Evolutionary conservation across 2,329 filamentous ascomycete species (phyloP).

Genomic region (Hypoxylon sp.): DNA sequence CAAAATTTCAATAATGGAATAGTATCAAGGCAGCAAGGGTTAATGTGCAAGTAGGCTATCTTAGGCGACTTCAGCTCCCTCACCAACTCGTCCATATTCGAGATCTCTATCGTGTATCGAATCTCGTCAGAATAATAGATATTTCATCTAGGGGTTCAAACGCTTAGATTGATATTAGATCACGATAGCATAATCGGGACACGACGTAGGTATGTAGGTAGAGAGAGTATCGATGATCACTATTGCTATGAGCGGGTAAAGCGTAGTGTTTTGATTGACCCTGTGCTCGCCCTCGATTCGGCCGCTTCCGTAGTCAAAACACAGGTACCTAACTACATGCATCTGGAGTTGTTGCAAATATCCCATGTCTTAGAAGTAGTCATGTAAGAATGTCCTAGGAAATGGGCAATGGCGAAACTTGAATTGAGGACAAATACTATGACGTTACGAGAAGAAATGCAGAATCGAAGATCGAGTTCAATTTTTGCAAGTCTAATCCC

Average conservation of each 20-base stretch:
- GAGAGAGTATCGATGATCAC: not conserved
- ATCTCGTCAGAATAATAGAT: not conserved
- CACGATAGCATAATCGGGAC: not conserved
- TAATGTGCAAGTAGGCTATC: not conserved
- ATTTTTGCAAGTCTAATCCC: constrained; percentile 18
- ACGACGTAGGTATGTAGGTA: not conserved
- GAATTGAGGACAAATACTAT: constrained; percentile 10
- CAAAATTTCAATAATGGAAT: not conserved
- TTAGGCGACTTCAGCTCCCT: not conserved
- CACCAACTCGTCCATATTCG: not conserved
- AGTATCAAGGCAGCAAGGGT: not conserved
- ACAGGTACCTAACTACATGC: not conserved
- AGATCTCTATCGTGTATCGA: not conserved
- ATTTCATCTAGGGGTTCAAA: not conserved
- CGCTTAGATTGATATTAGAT: not conserved
- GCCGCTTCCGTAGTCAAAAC: not conserved
- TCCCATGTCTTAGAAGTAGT: constrained; percentile 9
- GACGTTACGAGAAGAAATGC: constrained; percentile 29
- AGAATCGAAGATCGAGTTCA: constrained; percentile 36
- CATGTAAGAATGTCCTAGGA: constrained; percentile 15
- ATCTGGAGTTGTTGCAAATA: constrained; percentile 7
- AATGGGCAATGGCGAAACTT: constrained; percentile 9
- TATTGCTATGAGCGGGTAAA: not conserved
- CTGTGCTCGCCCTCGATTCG: not conserved
- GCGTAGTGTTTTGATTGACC: not conserved